Evolutionary conservation across 2,329 filamentous ascomycete genomes (phyloP).

Genomic region (Colletotrichum sp.): DNA sequence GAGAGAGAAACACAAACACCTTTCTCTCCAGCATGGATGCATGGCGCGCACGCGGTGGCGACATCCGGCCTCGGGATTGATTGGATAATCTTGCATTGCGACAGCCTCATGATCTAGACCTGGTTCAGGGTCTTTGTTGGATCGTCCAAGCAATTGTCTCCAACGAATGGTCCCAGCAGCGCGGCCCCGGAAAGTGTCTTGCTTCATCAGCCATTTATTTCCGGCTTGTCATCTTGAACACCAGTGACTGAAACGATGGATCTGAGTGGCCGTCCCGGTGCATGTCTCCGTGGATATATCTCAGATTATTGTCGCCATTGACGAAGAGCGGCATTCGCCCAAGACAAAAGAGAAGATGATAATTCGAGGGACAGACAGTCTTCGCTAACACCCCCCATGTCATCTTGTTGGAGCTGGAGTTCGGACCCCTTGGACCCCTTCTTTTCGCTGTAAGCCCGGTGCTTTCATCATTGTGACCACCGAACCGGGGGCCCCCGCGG

Average conservation of each 20-base stretch:
- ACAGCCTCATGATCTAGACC: conserved; percentile 15
- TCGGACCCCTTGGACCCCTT: background rate
- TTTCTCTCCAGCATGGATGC: background rate
- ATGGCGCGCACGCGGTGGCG: background rate
- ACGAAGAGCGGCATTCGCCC: background rate
- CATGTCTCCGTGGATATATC: background rate
- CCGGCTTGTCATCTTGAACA: background rate
- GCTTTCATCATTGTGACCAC: background rate
- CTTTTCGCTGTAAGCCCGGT: background rate
- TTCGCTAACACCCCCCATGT: too few species aligned
- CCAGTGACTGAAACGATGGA: background rate
- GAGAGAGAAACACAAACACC: background rate
- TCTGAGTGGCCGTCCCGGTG: background rate
- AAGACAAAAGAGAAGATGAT: background rate
- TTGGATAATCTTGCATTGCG: background rate
- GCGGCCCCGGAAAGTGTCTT: background rate
- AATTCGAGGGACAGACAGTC: background rate
- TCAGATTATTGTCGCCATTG: background rate
- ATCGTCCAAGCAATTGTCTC: background rate
- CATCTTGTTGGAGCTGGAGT: background rate
- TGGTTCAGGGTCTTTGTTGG: background rate
- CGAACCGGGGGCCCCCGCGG: background rate
- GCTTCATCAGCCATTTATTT: background rate
- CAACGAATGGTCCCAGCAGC: background rate
- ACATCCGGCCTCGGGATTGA: background rate